phyloP scores from a whole-genome alignment of 2,329 filamentous ascomycete genomes.

The Verticillium longisporum region DNA sequence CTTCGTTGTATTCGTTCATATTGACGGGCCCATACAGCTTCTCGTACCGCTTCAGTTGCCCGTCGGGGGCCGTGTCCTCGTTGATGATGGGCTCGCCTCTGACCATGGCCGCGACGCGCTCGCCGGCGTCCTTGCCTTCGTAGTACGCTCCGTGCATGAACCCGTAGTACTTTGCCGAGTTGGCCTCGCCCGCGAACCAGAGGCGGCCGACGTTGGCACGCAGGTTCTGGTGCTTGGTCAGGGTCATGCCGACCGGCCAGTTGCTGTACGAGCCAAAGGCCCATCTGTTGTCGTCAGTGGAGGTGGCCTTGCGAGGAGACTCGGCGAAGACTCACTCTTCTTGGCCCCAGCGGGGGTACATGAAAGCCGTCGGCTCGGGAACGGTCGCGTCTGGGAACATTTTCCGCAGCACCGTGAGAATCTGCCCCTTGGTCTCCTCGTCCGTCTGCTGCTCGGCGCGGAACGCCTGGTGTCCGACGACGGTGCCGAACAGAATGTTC shows the following conservation, averaged over 20 bases:
- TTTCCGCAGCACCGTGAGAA: slow-evolving; percentile 46
- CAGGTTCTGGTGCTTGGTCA: slow-evolving; percentile 62
- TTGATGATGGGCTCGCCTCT: slow-evolving; percentile 15
- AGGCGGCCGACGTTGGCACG: slow-evolving; percentile 55
- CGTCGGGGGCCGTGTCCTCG: slow-evolving; percentile 15
- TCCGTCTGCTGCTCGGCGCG: slow-evolving; percentile 53
- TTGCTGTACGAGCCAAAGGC: slow-evolving; percentile 59
- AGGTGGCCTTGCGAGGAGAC: not conserved
- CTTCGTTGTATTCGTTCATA: not conserved
- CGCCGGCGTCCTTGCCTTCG: slow-evolving; percentile 44
- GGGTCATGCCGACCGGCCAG: slow-evolving; percentile 56
- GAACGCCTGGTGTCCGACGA: slow-evolving; percentile 49
- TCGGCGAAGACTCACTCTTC: slow-evolving; percentile 14
- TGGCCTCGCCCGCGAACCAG: slow-evolving; percentile 61
- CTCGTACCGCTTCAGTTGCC: slow-evolving; percentile 18
- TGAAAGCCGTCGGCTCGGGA: slow-evolving; percentile 53
- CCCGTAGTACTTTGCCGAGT: slow-evolving; percentile 56
- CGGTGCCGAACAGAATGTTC: slow-evolving; percentile 60
- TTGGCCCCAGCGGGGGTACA: slow-evolving; percentile 52
- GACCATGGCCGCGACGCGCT: slow-evolving; percentile 31
- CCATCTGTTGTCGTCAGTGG: slow-evolving; percentile 20
- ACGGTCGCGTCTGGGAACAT: slow-evolving; percentile 55
- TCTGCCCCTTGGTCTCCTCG: slow-evolving; percentile 48
- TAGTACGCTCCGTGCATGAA: slow-evolving; percentile 58
- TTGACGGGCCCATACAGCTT: slow-evolving; percentile 18